Evolutionary conservation across 2,329 filamentous ascomycete genomes (phyloP).

Genomic region (Colletotrichum simmondsii): DNA sequence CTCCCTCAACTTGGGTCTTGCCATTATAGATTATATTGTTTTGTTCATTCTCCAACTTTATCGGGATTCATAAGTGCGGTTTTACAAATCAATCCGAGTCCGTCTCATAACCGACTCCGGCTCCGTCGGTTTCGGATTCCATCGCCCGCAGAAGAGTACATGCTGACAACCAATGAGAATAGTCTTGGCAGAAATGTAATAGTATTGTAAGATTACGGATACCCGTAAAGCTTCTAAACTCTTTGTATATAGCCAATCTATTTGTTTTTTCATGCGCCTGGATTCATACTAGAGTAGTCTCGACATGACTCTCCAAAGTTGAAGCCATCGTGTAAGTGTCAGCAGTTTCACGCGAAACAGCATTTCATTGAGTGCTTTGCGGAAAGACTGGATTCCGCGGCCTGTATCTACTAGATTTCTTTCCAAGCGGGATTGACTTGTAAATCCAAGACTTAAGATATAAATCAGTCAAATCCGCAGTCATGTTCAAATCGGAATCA

Average conservation of each 20-base stretch:
- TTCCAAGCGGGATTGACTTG: too few relatives aligned
- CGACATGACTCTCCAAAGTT: background rate
- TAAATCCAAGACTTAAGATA: background rate
- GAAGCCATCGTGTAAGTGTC: background rate
- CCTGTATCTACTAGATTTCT: background rate
- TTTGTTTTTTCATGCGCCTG: background rate
- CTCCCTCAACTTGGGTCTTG: background rate
- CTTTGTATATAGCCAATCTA: background rate
- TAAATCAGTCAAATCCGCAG: background rate
- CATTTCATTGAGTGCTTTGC: background rate
- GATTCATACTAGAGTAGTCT: background rate
- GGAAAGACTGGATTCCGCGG: background rate
- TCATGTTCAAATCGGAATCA: background rate
- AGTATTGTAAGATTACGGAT: background rate
- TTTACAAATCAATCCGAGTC: background rate
- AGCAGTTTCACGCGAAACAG: background rate
- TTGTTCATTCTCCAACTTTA: background rate
- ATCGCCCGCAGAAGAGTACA: too few relatives aligned
- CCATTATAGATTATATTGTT: background rate
- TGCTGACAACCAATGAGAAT: background rate
- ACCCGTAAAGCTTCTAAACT: background rate
- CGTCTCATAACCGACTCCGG: background rate
- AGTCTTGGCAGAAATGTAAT: background rate
- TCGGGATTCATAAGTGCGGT: background rate
- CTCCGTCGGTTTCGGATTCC: too few relatives aligned